Evolutionary conservation across 257 asterid genomes (phyloP).

Genomic region (Craterostigma plantagineum): DNA sequence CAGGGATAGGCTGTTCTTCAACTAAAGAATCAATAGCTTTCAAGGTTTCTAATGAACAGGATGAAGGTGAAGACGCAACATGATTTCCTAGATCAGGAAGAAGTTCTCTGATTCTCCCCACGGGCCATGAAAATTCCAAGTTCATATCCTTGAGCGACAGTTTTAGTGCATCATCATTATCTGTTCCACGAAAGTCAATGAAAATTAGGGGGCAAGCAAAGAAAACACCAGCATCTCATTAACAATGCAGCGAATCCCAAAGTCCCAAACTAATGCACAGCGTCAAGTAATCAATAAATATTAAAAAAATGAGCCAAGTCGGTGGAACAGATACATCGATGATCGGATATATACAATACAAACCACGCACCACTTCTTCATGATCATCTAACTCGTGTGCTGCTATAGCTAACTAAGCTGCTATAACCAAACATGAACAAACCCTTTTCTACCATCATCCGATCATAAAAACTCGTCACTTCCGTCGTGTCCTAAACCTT

Average conservation of each 20-base stretch:
- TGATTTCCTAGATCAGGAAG: conserved; percentile 38
- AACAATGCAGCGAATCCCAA: too few species aligned
- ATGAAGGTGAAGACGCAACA: conserved; percentile 37
- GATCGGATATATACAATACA: too few species aligned
- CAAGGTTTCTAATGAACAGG: conserved; percentile 56
- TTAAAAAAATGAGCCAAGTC: too few species aligned
- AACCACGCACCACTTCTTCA: too few species aligned
- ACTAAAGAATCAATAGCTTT: conserved; percentile 64
- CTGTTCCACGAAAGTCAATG: conserved; percentile 17
- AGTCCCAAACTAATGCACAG: too few species aligned
- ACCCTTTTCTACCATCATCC: too few species aligned
- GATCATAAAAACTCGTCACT: background rate
- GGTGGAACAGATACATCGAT: too few species aligned
- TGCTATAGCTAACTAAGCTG: too few species aligned
- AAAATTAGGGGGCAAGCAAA: background rate
- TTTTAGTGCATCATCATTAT: conserved; percentile 50
- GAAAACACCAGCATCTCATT: background rate
- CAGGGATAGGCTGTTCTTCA: conserved; percentile 63
- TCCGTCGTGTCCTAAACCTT: background rate
- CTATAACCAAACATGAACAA: too few species aligned
- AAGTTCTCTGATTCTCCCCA: conserved; percentile 59
- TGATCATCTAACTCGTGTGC: too few species aligned
- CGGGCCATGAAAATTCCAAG: conserved; percentile 75
- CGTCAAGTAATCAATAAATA: too few species aligned
- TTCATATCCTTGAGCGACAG: conserved; percentile 70